These are phyloP conservation scores for Gynandropsis gynandra DNA, from an alignment of 345 rosid genomes.

Conservation along the genomic window DNA sequence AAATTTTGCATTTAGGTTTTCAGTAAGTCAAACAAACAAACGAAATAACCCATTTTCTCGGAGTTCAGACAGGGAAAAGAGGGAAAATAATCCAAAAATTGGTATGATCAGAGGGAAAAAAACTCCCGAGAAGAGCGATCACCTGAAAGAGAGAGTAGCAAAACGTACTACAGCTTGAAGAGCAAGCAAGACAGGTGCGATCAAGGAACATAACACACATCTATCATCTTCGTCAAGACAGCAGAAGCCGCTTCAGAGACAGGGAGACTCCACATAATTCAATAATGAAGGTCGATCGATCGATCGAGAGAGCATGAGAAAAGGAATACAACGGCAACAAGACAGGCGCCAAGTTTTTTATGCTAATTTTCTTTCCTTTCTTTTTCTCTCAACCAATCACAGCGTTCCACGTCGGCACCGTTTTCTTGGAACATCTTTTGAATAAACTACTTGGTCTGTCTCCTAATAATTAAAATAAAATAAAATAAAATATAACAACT, in stretches of 20 bases:
- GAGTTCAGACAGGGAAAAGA: neutral
- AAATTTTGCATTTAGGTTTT: slow-evolving; percentile 2
- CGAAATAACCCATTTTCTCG: neutral
- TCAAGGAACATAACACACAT: slow-evolving; percentile 1
- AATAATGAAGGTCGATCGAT: neutral
- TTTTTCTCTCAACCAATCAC: slow-evolving; percentile 5
- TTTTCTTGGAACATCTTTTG: neutral
- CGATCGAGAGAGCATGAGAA: slow-evolving; percentile 17
- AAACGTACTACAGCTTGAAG: slow-evolving; percentile 12
- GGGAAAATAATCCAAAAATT: neutral
- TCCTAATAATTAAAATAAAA: too few relatives aligned
- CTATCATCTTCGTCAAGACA: neutral
- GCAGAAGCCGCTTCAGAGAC: slow-evolving; percentile 12
- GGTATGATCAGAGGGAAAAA: slow-evolving; percentile 17
- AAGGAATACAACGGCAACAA: slow-evolving; percentile 26
- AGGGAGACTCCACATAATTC: too few relatives aligned
- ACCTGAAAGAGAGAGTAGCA: slow-evolving; percentile 21
- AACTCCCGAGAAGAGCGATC: neutral
- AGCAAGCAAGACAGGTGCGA: neutral
- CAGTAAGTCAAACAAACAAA: slow-evolving; percentile 15
- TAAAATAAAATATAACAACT: too few relatives aligned
- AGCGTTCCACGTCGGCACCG: slow-evolving; percentile 4
- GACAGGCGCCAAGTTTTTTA: slow-evolving; percentile 28
- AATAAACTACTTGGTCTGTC: slow-evolving; percentile 16
- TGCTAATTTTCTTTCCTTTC: slow-evolving; percentile 18